Conservation (phyloP, 345 rosid species). For the Arabidopsis arenosa region DNA sequence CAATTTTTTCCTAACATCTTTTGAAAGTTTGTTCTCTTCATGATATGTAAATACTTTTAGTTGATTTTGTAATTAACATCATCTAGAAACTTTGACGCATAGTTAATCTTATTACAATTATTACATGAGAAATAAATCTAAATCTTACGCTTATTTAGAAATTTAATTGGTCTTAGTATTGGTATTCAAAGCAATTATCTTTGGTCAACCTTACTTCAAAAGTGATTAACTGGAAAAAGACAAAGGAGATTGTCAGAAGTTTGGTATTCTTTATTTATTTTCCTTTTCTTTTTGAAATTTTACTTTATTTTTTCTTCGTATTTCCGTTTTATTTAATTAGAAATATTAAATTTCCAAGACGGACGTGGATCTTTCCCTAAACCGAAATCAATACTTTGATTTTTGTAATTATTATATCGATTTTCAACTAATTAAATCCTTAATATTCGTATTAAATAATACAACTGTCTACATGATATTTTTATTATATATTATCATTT, state of each 20-base stretch:
- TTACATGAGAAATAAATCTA: background rate
- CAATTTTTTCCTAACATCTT: background rate
- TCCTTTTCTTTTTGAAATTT: constrained; percentile 33
- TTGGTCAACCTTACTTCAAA: constrained; percentile 48
- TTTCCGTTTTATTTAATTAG: constrained; percentile 50
- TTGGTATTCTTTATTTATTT: constrained; percentile 44
- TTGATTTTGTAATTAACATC: background rate
- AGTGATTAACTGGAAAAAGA: constrained; percentile 45
- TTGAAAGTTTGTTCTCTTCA: background rate
- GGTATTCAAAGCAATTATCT: constrained; percentile 52
- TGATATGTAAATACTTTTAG: background rate
- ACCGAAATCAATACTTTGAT: constrained; percentile 83
- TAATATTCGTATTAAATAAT: constrained; percentile 43
- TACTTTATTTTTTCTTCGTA: constrained; percentile 32
- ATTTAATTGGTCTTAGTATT: constrained; percentile 43
- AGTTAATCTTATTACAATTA: background rate
- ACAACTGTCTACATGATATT: constrained; percentile 46
- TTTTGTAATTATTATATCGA: constrained; percentile 69
- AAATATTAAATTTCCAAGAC: constrained; percentile 84
- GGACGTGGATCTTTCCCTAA: constrained; percentile 93
- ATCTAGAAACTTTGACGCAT: constrained; percentile 19
- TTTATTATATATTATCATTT: constrained; percentile 20
- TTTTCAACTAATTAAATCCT: constrained; percentile 56
- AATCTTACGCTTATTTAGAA: constrained; percentile 21
- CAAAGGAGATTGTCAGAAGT: constrained; percentile 65